A percentile compares a stretch with the other conserved stretches of the same genome.
Evolutionary conservation across 2,329 filamentous ascomycete species (phyloP).

Genomic region (Penicillium paneum): DNA sequence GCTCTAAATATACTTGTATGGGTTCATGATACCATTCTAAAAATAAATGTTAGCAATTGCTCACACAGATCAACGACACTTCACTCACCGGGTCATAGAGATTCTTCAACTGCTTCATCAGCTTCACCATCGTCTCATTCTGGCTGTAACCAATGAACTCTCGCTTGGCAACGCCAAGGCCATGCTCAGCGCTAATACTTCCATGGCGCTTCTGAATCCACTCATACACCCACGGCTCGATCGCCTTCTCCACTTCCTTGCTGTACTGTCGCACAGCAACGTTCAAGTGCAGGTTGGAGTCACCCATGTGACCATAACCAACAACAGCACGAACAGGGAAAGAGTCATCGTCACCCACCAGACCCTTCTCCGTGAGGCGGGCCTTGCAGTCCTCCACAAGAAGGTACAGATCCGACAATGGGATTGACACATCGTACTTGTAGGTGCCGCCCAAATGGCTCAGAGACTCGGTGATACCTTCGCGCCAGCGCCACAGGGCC

Average conservation of each 20-base stretch:
- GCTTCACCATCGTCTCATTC: constrained; percentile 75
- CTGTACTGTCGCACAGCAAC: constrained; percentile 79
- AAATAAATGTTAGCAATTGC: constrained; percentile 16
- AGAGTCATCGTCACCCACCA: constrained; percentile 72
- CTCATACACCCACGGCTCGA: constrained; percentile 96
- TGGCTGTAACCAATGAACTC: constrained; percentile 91
- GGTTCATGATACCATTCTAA: constrained; percentile 97
- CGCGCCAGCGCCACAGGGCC: constrained; percentile 85
- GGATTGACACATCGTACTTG: constrained; percentile 98
- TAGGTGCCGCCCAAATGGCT: constrained; percentile 93
- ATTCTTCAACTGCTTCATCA: constrained; percentile 95
- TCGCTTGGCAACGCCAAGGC: constrained; percentile 91
- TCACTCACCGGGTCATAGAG: constrained; percentile 84
- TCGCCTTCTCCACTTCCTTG: constrained; percentile 75
- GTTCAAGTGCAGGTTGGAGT: constrained; percentile 93
- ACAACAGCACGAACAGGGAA: constrained; percentile 84
- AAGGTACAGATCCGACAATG: constrained; percentile 78
- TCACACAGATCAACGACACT: not conserved
- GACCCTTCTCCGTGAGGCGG: constrained; percentile 67
- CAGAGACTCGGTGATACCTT: constrained; percentile 85
- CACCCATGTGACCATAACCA: constrained; percentile 97
- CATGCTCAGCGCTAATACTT: constrained; percentile 96
- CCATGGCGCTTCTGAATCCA: constrained; percentile 87
- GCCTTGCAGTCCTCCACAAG: constrained; percentile 81
- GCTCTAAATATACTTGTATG: constrained; percentile 82